These are phyloP conservation scores for Syncephalis fuscata DNA, from an alignment of 371 early-diverging fungal genomes.

Conservation along the genomic window DNA sequence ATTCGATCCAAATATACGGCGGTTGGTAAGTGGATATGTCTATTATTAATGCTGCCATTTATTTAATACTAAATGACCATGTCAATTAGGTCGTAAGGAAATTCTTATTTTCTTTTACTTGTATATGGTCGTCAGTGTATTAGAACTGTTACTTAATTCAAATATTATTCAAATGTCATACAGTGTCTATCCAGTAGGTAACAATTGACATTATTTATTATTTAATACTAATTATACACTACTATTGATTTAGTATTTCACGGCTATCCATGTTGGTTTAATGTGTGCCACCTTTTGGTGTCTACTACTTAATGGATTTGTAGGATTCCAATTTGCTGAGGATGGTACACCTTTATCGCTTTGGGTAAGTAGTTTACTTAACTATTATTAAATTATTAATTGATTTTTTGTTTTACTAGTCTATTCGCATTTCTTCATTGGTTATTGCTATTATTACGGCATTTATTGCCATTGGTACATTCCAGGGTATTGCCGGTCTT, in stretches of 20 bases:
- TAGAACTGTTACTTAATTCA: slow-evolving; percentile 76
- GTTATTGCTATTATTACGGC: slow-evolving; percentile 57
- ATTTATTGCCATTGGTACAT: slow-evolving; percentile 73
- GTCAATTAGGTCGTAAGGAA: slow-evolving; percentile 74
- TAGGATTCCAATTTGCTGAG: slow-evolving; percentile 92
- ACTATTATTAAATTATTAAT: not conserved
- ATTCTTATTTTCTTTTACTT: slow-evolving; percentile 94
- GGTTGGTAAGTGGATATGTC: slow-evolving; percentile 71
- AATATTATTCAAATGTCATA: slow-evolving; percentile 80
- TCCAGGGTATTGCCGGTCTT: slow-evolving; percentile 45
- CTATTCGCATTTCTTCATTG: slow-evolving; percentile 67
- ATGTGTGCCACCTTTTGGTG: slow-evolving; percentile 78
- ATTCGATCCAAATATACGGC: slow-evolving; percentile 94
- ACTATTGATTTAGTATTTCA: slow-evolving; percentile 47
- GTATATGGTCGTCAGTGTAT: slow-evolving; percentile 64
- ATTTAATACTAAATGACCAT: not conserved
- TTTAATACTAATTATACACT: not conserved
- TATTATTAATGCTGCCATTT: not conserved
- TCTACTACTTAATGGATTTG: slow-evolving; percentile 84
- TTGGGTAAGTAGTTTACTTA: slow-evolving; percentile 36
- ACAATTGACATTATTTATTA: not conserved
- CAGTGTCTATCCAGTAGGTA: slow-evolving; percentile 61
- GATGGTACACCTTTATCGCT: slow-evolving; percentile 84
- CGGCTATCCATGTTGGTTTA: slow-evolving; percentile 66
- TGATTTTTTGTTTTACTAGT: slow-evolving; percentile 24